phyloP scores from a whole-genome alignment of 768 basidiomycete genomes.

The Boletus tylopilopsis region DNA sequence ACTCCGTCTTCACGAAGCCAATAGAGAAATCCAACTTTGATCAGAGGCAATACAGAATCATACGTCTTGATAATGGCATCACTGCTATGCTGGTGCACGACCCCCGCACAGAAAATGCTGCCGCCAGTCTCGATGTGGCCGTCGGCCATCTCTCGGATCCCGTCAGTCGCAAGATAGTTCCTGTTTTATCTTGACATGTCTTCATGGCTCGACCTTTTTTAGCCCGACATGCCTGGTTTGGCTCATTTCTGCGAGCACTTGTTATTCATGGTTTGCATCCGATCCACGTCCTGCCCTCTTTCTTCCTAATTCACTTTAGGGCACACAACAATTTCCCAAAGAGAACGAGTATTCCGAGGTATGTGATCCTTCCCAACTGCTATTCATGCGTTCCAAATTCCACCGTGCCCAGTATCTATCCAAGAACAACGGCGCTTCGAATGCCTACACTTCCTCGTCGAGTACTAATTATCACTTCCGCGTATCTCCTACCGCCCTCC shows the following conservation, averaged over 20 bases:
- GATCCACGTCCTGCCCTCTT: not conserved
- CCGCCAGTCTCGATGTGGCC: conserved; percentile 90
- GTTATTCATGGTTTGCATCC: conserved; percentile 78
- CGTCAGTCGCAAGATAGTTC: conserved; percentile 41
- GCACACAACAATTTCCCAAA: conserved; percentile 76
- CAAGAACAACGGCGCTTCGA: conserved; percentile 83
- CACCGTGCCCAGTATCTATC: conserved; percentile 52
- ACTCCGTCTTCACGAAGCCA: conserved; percentile 51
- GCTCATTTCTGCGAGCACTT: conserved; percentile 97
- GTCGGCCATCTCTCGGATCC: conserved; percentile 95
- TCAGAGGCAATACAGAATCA: conserved; percentile 74
- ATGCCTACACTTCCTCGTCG: conserved; percentile 89
- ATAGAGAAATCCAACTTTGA: conserved; percentile 75
- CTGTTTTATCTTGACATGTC: not conserved
- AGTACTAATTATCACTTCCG: conserved; percentile 90
- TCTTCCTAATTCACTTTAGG: conserved; percentile 39
- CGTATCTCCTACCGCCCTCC: conserved; percentile 59
- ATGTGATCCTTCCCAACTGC: conserved; percentile 5
- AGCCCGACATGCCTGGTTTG: conserved; percentile 88
- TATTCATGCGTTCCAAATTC: not conserved
- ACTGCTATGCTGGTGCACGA: conserved; percentile 84
- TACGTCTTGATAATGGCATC: conserved; percentile 86
- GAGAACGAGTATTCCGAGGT: conserved; percentile 96
- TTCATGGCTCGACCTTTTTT: conserved; percentile 1
- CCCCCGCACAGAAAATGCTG: conserved; percentile 84